Base-by-base conservation (phyloP, 2,329 filamentous ascomycete species). In the Periconia digitata region DNA sequence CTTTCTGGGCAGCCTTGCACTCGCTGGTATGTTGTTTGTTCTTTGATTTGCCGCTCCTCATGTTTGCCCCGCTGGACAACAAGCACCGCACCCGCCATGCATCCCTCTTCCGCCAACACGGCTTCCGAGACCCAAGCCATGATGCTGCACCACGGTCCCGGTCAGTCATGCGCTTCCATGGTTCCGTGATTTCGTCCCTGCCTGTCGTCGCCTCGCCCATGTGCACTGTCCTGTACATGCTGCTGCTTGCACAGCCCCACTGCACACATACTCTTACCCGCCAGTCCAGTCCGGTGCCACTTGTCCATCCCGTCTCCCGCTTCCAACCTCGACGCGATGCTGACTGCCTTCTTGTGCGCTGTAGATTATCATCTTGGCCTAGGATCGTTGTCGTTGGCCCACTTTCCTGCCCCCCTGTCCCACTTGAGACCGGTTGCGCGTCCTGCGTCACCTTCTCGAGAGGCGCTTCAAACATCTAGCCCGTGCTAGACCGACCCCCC, bases 401-500 rank as follows among this genome's bases (percentile, higher is more conserved):
- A 46, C 40, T 24, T 34, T 22, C 18, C 42, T 22, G 21, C 24
- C 49, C 46, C 46, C 46, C 46, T 38, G 42, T 47, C 55, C 50
- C 36, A 56, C 54, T 59, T 65, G 64, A 65, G 63, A 67, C 66
- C n/a, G 56, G 49, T 57, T 60, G 60, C 60, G 59, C 55, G 59
- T 62, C 59, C 50, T n/a, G 48, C 34, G 39, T 55, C 47, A 46
- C 27, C 51, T 29, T 8, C 41, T 35, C 37, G 43, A 44, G 47
- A 42, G 44, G 49, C 53, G 43, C 48, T 51, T 49, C 59, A 50
- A 56, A 54, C 47, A 47, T 56, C 48, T 35, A 44, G 43, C 49
- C 32, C 17, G 43, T 48, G 51, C 47, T 49, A 36, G 46, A 47
- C 49, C 24, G 39, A 55, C 45, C 49, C 51, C 47, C 45, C 54